Percentiles rank a stretch among this genome's conserved stretches.
phyloP scores from a whole-genome alignment of 352 stramenopile genomes.

The Hyphochytrium catenoides region DNA sequence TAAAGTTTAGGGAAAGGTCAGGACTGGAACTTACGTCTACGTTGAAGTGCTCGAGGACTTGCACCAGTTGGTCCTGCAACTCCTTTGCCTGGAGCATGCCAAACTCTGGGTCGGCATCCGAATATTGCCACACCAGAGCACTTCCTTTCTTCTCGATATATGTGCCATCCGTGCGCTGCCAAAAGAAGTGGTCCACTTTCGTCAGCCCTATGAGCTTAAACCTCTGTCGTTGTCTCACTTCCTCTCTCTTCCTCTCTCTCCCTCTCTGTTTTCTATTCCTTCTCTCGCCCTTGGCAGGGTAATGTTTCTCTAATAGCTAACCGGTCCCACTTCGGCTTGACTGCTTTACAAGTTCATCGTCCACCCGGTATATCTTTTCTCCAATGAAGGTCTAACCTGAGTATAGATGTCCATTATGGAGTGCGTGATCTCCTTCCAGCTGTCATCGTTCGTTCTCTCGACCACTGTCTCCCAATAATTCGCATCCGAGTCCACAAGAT shows the following conservation, averaged over 20 bases:
- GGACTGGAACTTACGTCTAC: conserved; percentile 92
- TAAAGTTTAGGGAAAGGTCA: too few relatives aligned
- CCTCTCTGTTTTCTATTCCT: too few relatives aligned
- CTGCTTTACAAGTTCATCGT: background rate
- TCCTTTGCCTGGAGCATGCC: conserved; percentile 93
- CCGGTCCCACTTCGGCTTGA: too few relatives aligned
- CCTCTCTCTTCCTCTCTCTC: too few relatives aligned
- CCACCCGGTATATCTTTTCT: background rate
- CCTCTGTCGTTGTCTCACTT: too few relatives aligned
- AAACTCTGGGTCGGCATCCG: conserved; percentile 96
- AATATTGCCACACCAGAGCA: conserved; percentile 95
- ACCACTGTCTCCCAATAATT: conserved; percentile 20
- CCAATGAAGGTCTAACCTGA: conserved; percentile 12
- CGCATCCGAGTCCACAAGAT: too few relatives aligned
- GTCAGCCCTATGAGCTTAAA: too few relatives aligned
- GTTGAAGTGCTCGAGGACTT: conserved; percentile 81
- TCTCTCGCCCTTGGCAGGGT: too few relatives aligned
- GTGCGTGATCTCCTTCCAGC: conserved; percentile 89
- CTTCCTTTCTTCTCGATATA: conserved; percentile 98
- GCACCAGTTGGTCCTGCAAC: conserved; percentile 87
- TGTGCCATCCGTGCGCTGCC: conserved; percentile 83
- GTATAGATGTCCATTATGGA: conserved; percentile 98
- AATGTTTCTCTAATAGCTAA: too few relatives aligned
- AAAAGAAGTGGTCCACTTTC: too few relatives aligned
- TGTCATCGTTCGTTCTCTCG: conserved; percentile 34